Percentiles rank a stretch among this genome's conserved stretches.
Conservation (phyloP, 78 protist species). For the Dictyostelium firmibasis region DNA sequence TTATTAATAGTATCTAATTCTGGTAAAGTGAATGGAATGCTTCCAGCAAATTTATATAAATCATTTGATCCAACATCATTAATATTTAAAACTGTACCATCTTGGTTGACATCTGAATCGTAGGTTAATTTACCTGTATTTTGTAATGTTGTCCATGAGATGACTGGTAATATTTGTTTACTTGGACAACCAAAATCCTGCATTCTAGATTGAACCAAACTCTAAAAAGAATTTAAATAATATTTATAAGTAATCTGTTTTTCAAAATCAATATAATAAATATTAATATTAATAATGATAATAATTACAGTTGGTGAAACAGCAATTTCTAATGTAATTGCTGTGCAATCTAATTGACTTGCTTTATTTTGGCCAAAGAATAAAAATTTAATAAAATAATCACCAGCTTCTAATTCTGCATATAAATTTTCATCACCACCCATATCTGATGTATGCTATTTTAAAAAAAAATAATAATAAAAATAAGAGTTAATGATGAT, state of each 20-base stretch:
- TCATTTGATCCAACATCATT: background rate
- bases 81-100: background rate
- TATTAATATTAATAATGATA: no score
- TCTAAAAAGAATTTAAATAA: background rate
- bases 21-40: background rate
- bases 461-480: no score
- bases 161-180: background rate
- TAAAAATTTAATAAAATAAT: slow-evolving; percentile 18
- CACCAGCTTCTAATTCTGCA: slow-evolving; percentile 13
- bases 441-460: slow-evolving; percentile 51
- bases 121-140: background rate
- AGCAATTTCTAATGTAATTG: slow-evolving; percentile 34
- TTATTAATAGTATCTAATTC: background rate
- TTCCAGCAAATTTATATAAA: background rate
- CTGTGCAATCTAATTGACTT: slow-evolving; percentile 21
- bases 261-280: no score
- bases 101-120: slow-evolving; percentile 52
- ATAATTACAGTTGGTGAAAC: slow-evolving; percentile 44
- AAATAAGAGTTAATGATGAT: no score
- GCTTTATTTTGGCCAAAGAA: slow-evolving; percentile 31
- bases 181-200: slow-evolving; percentile 7
- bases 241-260: no score
- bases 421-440: slow-evolving; percentile 44
- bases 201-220: background rate
- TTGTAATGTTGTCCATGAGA: background rate